Conservation (phyloP, 305 asterid species). For the Solanum hybrid region DNA sequence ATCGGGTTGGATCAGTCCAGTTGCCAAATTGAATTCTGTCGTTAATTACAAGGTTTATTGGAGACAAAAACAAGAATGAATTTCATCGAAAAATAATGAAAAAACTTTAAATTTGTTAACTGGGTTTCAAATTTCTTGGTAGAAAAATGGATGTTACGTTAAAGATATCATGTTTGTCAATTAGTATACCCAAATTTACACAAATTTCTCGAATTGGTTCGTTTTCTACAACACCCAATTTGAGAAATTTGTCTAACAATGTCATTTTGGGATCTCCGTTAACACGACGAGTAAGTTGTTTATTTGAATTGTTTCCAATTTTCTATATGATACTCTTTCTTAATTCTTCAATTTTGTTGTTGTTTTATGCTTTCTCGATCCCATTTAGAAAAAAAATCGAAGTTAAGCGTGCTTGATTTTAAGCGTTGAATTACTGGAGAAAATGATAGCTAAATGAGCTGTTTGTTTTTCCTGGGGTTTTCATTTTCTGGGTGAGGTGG, state of each 20-base stretch:
- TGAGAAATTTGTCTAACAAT: slow-evolving; percentile 13
- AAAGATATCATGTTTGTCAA: slow-evolving; percentile 20
- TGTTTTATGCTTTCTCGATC: neutral
- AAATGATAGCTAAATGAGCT: neutral
- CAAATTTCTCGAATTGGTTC: slow-evolving; percentile 9
- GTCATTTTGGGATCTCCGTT: slow-evolving; percentile 15
- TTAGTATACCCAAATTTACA: slow-evolving; percentile 7
- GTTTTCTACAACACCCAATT: slow-evolving; percentile 3
- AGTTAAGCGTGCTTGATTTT: neutral
- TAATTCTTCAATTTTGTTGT: neutral
- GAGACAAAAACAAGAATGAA: neutral
- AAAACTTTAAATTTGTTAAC: neutral
- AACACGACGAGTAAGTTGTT: slow-evolving; percentile 27
- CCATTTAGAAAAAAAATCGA: neutral
- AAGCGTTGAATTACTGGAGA: neutral
- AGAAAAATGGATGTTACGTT: slow-evolving; percentile 28
- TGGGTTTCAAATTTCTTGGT: neutral
- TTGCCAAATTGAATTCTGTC: neutral
- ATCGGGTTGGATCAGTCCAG: neutral
- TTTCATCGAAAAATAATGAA: neutral
- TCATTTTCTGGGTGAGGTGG: too few relatives aligned
- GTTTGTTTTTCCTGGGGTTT: too few relatives aligned
- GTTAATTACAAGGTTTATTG: neutral
- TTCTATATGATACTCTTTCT: neutral
- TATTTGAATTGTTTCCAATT: neutral